phyloP scores from a whole-genome alignment of 2,329 filamentous ascomycete species.

The Epichloe sibirici region DNA sequence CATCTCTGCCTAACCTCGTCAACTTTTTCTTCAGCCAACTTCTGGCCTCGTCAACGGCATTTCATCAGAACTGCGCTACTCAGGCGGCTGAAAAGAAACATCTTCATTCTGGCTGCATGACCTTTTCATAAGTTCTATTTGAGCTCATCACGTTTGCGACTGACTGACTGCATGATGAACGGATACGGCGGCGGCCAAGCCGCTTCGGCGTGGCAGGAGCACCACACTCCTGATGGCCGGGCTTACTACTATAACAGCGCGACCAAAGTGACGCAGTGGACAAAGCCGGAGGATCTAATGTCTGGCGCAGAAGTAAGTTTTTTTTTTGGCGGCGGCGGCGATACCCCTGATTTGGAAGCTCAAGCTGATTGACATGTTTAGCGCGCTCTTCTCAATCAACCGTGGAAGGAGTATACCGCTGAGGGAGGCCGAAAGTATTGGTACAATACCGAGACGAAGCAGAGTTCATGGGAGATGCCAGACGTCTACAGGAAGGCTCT shows the following conservation, averaged over 20 bases:
- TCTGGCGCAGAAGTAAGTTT: conserved; percentile 59
- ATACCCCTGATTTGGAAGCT: neutral
- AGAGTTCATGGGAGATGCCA: conserved; percentile 93
- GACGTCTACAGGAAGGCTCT: conserved; percentile 67
- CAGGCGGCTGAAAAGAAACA: neutral
- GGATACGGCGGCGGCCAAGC: conserved; percentile 37
- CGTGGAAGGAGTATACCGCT: conserved; percentile 87
- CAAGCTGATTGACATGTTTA: conserved; percentile 20
- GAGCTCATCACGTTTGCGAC: neutral
- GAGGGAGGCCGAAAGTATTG: conserved; percentile 86
- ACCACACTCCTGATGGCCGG: conserved; percentile 68
- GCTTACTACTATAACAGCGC: conserved; percentile 82
- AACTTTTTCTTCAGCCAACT: neutral
- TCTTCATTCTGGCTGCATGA: neutral
- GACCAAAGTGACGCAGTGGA: conserved; percentile 88
- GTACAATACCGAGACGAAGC: conserved; percentile 84
- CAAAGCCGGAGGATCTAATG: conserved; percentile 85
- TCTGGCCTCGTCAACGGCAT: neutral
- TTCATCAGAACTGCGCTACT: neutral
- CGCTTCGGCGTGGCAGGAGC: conserved; percentile 62
- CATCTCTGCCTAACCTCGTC: neutral
- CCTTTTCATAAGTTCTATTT: neutral
- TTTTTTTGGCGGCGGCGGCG: neutral
- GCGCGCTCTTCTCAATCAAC: conserved; percentile 70
- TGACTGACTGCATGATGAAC: conserved; percentile 37